These are phyloP conservation scores for Penstemon eatonii DNA, from an alignment of 257 asterid species.

Conservation along the genomic window DNA sequence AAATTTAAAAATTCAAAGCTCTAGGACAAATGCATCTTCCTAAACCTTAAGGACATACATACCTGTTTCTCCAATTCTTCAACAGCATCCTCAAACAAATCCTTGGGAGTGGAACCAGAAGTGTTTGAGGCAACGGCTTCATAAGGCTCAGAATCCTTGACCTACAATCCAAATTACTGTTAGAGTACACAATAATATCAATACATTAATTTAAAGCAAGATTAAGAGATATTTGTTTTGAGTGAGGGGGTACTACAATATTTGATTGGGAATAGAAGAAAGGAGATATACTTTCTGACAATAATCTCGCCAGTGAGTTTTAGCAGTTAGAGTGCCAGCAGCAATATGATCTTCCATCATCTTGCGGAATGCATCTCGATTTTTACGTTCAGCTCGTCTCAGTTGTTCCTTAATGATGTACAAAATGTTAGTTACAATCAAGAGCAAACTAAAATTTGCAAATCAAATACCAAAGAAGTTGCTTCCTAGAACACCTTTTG, in stretches of 20 bases:
- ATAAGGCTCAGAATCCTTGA: conserved; percentile 77
- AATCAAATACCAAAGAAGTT: conserved; percentile 16
- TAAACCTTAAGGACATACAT: conserved; percentile 11
- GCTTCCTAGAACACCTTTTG: conserved; percentile 56
- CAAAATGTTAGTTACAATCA: conserved; percentile 28
- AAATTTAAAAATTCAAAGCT: conserved; percentile 8
- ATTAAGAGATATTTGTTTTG: background rate
- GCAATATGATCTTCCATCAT: conserved; percentile 89
- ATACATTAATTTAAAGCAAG: background rate
- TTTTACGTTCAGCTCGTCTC: conserved; percentile 87
- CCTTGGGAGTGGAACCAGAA: conserved; percentile 93
- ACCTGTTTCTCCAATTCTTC: conserved; percentile 94
- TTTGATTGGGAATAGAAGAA: conserved; percentile 9
- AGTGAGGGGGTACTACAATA: background rate
- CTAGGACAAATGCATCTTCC: background rate
- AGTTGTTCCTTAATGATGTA: conserved; percentile 59
- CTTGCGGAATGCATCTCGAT: conserved; percentile 87
- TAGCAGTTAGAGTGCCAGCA: conserved; percentile 80
- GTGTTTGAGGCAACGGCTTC: conserved; percentile 76
- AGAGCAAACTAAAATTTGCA: conserved; percentile 11
- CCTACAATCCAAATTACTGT: conserved; percentile 41
- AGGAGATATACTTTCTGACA: conserved; percentile 59
- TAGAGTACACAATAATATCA: conserved; percentile 7
- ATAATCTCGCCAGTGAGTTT: conserved; percentile 89
- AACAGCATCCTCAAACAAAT: conserved; percentile 78